phyloP scores from a whole-genome alignment of 164 flowering plant genomes.

The Dillenia turbinata region DNA sequence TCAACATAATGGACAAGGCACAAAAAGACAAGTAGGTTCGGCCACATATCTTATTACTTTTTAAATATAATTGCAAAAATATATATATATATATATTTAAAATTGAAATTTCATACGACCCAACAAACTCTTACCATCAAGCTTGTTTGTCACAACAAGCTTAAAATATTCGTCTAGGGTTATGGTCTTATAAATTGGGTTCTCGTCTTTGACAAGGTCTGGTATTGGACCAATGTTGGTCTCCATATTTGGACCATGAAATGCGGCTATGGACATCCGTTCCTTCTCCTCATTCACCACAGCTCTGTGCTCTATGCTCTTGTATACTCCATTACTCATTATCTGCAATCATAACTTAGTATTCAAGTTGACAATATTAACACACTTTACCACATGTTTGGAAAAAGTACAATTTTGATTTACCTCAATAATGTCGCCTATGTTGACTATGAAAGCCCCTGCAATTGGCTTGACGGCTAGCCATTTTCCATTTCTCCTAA shows the following conservation, averaged over 20 bases:
- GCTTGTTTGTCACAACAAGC: slow-evolving; percentile 18
- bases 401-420: slow-evolving; percentile 3
- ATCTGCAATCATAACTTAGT: slow-evolving; percentile 28
- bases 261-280: slow-evolving; percentile 43
- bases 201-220: slow-evolving; percentile 18
- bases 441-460: slow-evolving; percentile 34
- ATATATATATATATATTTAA: no score
- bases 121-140: slow-evolving; percentile 26
- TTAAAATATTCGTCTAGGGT: slow-evolving; percentile 15
- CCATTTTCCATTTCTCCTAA: slow-evolving; percentile 41
- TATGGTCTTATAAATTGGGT: slow-evolving; percentile 17
- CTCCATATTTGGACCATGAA: slow-evolving; percentile 24
- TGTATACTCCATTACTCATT: slow-evolving; percentile 44
- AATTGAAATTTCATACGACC: slow-evolving; percentile 15
- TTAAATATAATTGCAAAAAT: no score
- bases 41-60: no score
- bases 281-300: slow-evolving; percentile 35
- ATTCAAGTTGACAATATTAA: neutral
- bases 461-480: slow-evolving; percentile 36
- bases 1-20: no score
- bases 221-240: slow-evolving; percentile 28
- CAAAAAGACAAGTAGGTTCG: no score
- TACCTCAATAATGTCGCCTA: slow-evolving; percentile 55
- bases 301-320: slow-evolving; percentile 51
- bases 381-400: neutral